A percentile compares a stretch with the other conserved stretches of the same genome.
Conservation (phyloP, 192 early-diverging fungal species). For the Backusella morwellensis region DNA sequence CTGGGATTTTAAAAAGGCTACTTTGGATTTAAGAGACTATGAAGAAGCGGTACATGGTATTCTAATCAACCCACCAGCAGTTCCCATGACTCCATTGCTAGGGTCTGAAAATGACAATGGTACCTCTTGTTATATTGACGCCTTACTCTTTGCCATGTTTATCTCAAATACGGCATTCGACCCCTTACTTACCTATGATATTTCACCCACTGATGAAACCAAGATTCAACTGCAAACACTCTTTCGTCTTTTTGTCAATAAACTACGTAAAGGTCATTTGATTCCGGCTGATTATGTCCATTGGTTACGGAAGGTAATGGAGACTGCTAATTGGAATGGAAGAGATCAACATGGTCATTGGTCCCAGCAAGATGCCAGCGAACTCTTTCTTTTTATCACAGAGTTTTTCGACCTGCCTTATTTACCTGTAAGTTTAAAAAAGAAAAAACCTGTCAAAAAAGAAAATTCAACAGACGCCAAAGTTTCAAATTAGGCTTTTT, state of each 20-base stretch:
- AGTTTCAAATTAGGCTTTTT: conserved; percentile 56
- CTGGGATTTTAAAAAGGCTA: conserved; percentile 30
- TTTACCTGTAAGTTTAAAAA: conserved; percentile 49
- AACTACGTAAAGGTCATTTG: conserved; percentile 58
- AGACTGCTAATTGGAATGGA: conserved; percentile 50
- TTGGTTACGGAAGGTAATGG: conserved; percentile 49
- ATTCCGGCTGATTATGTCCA: conserved; percentile 48
- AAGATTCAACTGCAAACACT: conserved; percentile 48
- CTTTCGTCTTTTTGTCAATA: conserved; percentile 58
- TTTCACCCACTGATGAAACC: background rate
- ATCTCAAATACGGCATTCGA: conserved; percentile 57
- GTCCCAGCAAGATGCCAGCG: conserved; percentile 66
- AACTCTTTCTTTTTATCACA: conserved; percentile 68
- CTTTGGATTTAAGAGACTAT: conserved; percentile 26
- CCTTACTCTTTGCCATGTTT: conserved; percentile 67
- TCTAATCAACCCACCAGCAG: conserved; percentile 7
- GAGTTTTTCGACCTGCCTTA: conserved; percentile 64
- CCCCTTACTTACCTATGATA: conserved; percentile 41
- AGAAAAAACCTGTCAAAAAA: background rate
- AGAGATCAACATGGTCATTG: conserved; percentile 9
- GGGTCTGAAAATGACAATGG: conserved; percentile 62
- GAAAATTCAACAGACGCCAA: background rate
- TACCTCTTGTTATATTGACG: conserved; percentile 69
- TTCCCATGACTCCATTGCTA: conserved; percentile 12
- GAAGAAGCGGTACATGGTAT: conserved; percentile 37